Percentiles rank a stretch among this genome's conserved stretches.
phyloP scores from a whole-genome alignment of 1,139 yeast genomes.

The Saccharomycopsis crataegensis region DNA sequence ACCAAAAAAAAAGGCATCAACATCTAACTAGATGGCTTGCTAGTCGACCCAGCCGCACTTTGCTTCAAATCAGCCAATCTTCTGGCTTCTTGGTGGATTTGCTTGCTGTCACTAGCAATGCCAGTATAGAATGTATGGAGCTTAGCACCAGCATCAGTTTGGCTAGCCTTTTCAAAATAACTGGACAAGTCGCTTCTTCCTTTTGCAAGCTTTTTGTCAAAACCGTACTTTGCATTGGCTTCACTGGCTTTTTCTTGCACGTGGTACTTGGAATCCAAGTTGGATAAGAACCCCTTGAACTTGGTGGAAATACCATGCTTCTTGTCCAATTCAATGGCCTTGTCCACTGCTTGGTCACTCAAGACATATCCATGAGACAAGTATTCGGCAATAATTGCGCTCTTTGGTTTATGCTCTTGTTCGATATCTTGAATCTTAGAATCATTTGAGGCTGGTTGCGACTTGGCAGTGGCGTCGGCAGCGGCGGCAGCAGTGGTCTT shows the following conservation, averaged over 20 bases:
- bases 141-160: conserved; percentile 40
- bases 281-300: conserved; percentile 48
- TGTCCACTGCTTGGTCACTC: conserved; percentile 53
- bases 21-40: no score
- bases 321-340: conserved; percentile 56
- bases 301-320: conserved; percentile 53
- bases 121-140: conserved; percentile 45
- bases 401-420: conserved; percentile 75
- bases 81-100: conserved; percentile 67
- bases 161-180: conserved; percentile 43
- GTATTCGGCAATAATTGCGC: conserved; percentile 69
- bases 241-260: conserved; percentile 39
- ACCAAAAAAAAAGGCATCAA: no score
- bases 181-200: conserved; percentile 33
- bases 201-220: conserved; percentile 24
- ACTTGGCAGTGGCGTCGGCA: conserved; percentile 19
- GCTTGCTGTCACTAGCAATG: conserved; percentile 48
- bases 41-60: conserved; percentile 4
- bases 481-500: conserved; percentile 21
- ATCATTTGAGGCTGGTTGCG: background rate
- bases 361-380: conserved; percentile 64
- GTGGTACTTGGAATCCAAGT: conserved; percentile 54
- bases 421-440: conserved; percentile 38
- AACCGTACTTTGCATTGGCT: conserved; percentile 12
- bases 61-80: conserved; percentile 58